Evolutionary conservation across 108 stramenopile species (phyloP).

Genomic region (Schizochytrium sp.): DNA sequence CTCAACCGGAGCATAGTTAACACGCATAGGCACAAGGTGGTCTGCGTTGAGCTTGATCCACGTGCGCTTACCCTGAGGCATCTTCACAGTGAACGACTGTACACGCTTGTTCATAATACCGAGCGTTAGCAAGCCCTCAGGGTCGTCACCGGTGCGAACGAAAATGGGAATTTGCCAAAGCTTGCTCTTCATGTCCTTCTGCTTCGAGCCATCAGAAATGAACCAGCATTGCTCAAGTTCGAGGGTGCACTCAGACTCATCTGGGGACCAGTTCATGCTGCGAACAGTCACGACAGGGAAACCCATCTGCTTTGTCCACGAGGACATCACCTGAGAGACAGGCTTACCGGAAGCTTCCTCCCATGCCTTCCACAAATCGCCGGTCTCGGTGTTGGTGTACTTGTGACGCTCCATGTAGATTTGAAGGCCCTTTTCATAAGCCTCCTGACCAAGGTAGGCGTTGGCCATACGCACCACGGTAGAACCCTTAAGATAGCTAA

Average conservation of each 20-base stretch:
- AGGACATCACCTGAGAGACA: constrained; percentile 86
- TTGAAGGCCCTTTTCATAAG: constrained; percentile 70
- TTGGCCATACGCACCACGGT: constrained; percentile 71
- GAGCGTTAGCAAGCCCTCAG: constrained; percentile 2
- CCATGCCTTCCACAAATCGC: constrained; percentile 93
- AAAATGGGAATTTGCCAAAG: constrained; percentile 93
- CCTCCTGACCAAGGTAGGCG: constrained; percentile 9
- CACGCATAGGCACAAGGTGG: constrained; percentile 93
- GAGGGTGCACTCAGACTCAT: constrained; percentile 68
- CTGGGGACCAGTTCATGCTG: constrained; percentile 60
- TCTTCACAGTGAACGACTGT: constrained; percentile 75
- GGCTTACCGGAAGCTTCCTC: constrained; percentile 87
- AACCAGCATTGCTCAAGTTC: constrained; percentile 90
- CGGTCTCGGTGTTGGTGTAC: constrained; percentile 69
- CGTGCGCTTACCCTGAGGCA: constrained; percentile 64
- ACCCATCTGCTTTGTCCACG: constrained; percentile 96
- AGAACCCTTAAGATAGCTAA: constrained; percentile 83
- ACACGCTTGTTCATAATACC: constrained; percentile 85
- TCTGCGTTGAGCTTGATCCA: constrained; percentile 96
- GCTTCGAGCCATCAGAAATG: constrained; percentile 85
- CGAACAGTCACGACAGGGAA: constrained; percentile 71
- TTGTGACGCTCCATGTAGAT: constrained; percentile 66
- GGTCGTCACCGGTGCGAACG: constrained; percentile 79
- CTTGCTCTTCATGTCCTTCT: constrained; percentile 81
- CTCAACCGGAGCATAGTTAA: constrained; percentile 76